Base-by-base conservation (phyloP, 768 basidiomycete species). In the Suillus spraguei region DNA sequence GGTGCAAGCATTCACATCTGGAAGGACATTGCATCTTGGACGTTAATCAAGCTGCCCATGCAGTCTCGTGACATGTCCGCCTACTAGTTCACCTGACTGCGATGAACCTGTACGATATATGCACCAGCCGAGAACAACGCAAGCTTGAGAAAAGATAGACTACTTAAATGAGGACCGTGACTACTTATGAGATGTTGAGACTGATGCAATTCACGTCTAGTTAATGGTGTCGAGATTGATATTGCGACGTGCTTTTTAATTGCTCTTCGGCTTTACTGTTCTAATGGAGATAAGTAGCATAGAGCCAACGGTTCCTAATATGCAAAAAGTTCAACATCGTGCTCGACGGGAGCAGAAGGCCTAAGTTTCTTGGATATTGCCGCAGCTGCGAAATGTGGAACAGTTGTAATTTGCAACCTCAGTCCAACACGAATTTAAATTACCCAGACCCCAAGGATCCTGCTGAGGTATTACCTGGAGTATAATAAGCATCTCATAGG, bases 1-100 rank as follows among this genome's bases (percentile, higher is more conserved):
- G 72, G 72, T 50, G 88, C 89, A 0, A 82, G 89, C 5, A 91
- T 92, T 44, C 88, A 88, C 14, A 78, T 92, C 16, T 90, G 2
- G 75, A 84, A 64, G 89, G 90, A 0, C 77, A 42, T 87, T 86
- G 5, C 35, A 28, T 28, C 89, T 67, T 88, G 5, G 89, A 87
- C 2, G 88, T 89, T 66, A 82, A 87, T 14, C 86, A 85, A 68
- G 70, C 86, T n/a, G 87, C 80, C 1, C 66, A 69, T 17, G 88
- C 87, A 1, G 87, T 90, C 35, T 88, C 88, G 39, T 65, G 64
- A n/a, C 88, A 0, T 85, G 85, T 0, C 65, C 71, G 14, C 22
- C 47, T 14, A 16, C 7, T 13, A 82, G 77, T 28, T 50, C 28
- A 17, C 28, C 50, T 4, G 6, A 50, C 24, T n/a, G 52, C 20